These are phyloP conservation scores for Termitomyces bulborhizus DNA, from an alignment of 768 basidiomycete genomes.

Conservation along the genomic window DNA sequence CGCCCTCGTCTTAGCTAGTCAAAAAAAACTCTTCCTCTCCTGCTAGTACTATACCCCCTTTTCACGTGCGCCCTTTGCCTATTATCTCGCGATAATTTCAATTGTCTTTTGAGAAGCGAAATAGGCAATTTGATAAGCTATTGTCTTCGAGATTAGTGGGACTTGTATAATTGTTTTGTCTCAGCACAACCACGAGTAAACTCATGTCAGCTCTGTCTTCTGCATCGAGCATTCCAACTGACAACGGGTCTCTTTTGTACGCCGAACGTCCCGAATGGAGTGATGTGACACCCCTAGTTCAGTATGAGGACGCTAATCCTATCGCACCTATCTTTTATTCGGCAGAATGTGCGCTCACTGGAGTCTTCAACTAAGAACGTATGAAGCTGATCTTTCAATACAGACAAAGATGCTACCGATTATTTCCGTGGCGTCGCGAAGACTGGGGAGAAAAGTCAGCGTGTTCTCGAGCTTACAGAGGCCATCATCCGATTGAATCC, in stretches of 20 bases:
- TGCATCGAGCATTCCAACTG: slow-evolving; percentile 1
- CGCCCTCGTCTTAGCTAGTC: slow-evolving; percentile 8
- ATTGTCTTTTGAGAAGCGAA: neutral
- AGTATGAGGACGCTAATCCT: slow-evolving; percentile 73
- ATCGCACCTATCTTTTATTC: slow-evolving; percentile 92
- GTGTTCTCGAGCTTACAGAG: slow-evolving; percentile 87
- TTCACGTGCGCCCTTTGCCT: neutral
- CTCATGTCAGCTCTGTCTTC: slow-evolving; percentile 10
- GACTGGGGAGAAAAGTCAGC: slow-evolving; percentile 67
- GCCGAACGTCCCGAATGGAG: slow-evolving; percentile 67
- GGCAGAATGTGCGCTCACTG: slow-evolving; percentile 63
- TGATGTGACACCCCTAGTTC: slow-evolving; percentile 73
- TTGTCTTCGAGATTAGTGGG: neutral
- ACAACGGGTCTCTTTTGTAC: slow-evolving; percentile 33
- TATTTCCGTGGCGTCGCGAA: slow-evolving; percentile 87
- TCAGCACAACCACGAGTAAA: neutral
- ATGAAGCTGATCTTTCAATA: neutral
- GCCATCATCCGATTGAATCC: slow-evolving; percentile 87
- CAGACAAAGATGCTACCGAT: slow-evolving; percentile 90
- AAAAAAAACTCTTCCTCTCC: neutral
- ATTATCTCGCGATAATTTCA: slow-evolving; percentile 1
- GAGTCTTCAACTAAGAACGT: neutral
- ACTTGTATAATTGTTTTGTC: neutral
- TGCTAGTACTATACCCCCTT: slow-evolving; percentile 2
- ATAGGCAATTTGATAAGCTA: slow-evolving; percentile 1